These are phyloP conservation scores for Mycena citricolor DNA, from an alignment of 1,284 basidiomycete genomes.

Conservation along the genomic window DNA sequence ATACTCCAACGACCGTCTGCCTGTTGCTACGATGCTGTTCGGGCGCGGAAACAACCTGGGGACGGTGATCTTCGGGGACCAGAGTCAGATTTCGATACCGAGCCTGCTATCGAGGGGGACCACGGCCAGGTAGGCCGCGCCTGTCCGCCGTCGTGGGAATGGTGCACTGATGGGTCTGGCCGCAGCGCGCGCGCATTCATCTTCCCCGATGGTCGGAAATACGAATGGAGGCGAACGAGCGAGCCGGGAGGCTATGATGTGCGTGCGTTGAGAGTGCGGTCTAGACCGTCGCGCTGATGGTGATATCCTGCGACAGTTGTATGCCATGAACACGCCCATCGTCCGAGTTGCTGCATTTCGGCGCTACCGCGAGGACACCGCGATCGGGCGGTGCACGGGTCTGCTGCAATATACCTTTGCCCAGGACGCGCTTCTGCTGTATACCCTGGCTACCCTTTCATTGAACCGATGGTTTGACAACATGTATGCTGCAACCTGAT, in stretches of 20 bases:
- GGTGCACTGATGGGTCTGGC: slow-evolving; percentile 13
- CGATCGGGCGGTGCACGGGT: slow-evolving; percentile 62
- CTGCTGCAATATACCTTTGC: slow-evolving; percentile 62
- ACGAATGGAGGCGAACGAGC: slow-evolving; percentile 61
- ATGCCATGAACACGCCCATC: slow-evolving; percentile 14
- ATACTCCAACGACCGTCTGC: slow-evolving; percentile 48
- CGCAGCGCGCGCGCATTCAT: slow-evolving; percentile 58
- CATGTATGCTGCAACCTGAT: too few species aligned
- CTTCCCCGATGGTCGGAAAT: slow-evolving; percentile 49
- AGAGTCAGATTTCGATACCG: slow-evolving; percentile 55
- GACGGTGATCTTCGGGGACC: slow-evolving; percentile 51
- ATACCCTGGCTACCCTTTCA: slow-evolving; percentile 63
- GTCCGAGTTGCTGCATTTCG: slow-evolving; percentile 54
- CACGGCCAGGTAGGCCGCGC: slow-evolving; percentile 41
- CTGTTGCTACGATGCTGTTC: slow-evolving; percentile 66
- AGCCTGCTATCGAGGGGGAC: slow-evolving; percentile 57
- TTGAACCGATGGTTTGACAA: slow-evolving; percentile 73
- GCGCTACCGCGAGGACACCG: slow-evolving; percentile 50
- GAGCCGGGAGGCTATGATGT: slow-evolving; percentile 57
- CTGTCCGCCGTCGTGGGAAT: not conserved
- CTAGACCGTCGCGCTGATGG: slow-evolving; percentile 13
- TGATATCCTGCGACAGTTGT: slow-evolving; percentile 8
- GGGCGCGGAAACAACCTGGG: slow-evolving; percentile 56
- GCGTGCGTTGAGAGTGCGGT: slow-evolving; percentile 24
- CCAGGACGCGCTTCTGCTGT: slow-evolving; percentile 57